Evolutionary conservation across 257 asterid genomes (phyloP), one percentile per base, ranked within the genome.

Genomic region (Solanum corneliomulleri): DNA sequence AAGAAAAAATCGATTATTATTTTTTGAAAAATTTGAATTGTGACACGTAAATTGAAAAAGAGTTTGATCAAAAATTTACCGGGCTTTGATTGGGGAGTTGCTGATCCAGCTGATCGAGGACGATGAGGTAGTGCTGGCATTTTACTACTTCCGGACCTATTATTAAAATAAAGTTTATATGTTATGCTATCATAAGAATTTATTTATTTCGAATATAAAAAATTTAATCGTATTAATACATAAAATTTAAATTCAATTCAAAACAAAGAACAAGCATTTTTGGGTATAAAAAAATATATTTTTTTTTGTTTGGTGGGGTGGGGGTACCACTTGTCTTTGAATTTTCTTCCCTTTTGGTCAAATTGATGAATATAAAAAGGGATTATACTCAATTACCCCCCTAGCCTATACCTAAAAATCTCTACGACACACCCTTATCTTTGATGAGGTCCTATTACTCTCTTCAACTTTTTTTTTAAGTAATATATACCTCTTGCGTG

Each of bases 121-220:
- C 0, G 4, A 11, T 21, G 49, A 37, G 20, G 1, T 11, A 0
- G 18, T n/a, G 3, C 7, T 20, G 3, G 20, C 16, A 41, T 74
- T 39, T 11, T 39, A 21, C 8, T 37, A 10, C 1, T 18, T 21
- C 52, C 1, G 10, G 3, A 75, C 21, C 82, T 75, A 3, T 75
- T 39, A 75, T 39, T 39, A 10, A 74, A 74, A 74, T 39, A 16
- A 11, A 31, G 6, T 31, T 64, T 64, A 64, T 64, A 64, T n/a
- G n/a, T 64, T 64, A 58, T 37, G 13, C 12, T n/a, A 64, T 37
- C 4, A 33, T 27, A 27, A 27, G 12, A 68, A 15, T 29, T 3
- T 7, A 69, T 29, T 29, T 68, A 14, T 68, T 2, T 3, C 1
- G 2, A 66, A 12, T 66, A 25, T 11, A 66, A 25, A 31, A 6